Conservation (phyloP, 2,329 filamentous ascomycete species). For the Raffaelea deltoideospora region DNA sequence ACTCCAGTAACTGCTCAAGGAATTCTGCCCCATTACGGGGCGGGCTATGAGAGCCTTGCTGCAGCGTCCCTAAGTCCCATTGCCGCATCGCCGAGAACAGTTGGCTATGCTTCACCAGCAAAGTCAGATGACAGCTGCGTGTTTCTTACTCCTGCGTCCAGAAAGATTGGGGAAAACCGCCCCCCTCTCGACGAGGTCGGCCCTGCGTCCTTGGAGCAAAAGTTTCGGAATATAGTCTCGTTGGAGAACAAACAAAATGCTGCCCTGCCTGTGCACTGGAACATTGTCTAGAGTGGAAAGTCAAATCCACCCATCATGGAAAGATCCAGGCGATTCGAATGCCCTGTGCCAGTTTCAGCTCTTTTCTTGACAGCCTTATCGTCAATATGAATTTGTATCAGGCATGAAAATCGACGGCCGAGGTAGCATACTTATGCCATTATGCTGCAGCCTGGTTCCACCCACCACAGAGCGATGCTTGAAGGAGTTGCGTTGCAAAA, state of each 20-base stretch:
- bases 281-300: not conserved
- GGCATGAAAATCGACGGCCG: no score
- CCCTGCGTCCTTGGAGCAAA: conserved; percentile 15
- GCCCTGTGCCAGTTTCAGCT: no score
- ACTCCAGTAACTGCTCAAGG: conserved; percentile 37
- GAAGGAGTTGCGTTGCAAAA: no score
- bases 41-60: conserved; percentile 7
- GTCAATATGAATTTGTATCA: no score
- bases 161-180: conserved; percentile 27
- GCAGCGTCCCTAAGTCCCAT: conserved; percentile 6
- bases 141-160: conserved; percentile 12
- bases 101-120: conserved; percentile 6
- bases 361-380: no score
- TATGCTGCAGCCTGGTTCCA: no score
- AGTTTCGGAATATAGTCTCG: conserved; percentile 9
- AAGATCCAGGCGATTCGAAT: no score
- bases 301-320: no score
- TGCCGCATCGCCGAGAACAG: conserved; percentile 4
- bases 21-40: conserved; percentile 20
- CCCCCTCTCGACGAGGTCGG: conserved; percentile 17
- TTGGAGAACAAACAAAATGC: conserved; percentile 6
- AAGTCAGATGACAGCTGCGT: conserved; percentile 8
- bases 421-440: no score
- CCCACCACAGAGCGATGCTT: no score
- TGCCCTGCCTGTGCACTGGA: conserved; percentile 6